A percentile compares a stretch with the other conserved stretches of the same genome.
Evolutionary conservation across 352 stramenopile genomes (phyloP).

Genomic region (Stephanocyclus meneghinianus): DNA sequence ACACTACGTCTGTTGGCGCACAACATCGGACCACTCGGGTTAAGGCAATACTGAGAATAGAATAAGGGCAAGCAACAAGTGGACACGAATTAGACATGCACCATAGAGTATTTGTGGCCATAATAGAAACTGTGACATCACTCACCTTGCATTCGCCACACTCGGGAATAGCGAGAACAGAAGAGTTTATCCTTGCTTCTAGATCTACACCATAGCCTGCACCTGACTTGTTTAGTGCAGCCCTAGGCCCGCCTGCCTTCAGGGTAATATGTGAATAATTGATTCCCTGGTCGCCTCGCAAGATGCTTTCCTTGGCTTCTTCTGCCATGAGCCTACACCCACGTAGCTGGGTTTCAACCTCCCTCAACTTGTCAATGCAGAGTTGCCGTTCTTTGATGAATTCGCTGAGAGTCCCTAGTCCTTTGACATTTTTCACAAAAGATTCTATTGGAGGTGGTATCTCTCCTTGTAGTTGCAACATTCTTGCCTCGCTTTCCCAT

Average conservation of each 20-base stretch:
- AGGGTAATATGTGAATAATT: constrained; percentile 81
- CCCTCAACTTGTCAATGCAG: constrained; percentile 64
- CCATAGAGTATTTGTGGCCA: background rate
- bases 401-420: constrained; percentile 57
- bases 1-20: constrained; percentile 67
- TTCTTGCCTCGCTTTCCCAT: constrained; percentile 67
- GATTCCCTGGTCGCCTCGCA: constrained; percentile 75
- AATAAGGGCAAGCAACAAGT: background rate
- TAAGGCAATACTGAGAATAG: constrained; percentile 51
- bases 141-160: constrained; percentile 73
- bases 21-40: constrained; percentile 58
- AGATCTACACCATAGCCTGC: constrained; percentile 67
- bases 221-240: constrained; percentile 48
- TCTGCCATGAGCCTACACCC: constrained; percentile 65
- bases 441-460: constrained; percentile 42
- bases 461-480: constrained; percentile 61
- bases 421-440: constrained; percentile 37
- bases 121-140: background rate
- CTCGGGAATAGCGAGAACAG: constrained; percentile 65
- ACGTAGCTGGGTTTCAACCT: constrained; percentile 77
- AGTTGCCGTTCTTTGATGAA: constrained; percentile 64
- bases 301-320: constrained; percentile 68
- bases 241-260: constrained; percentile 58
- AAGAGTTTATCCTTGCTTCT: constrained; percentile 73
- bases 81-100: constrained; percentile 4